These are phyloP conservation scores for Porodaedalea pini DNA, from an alignment of 1,284 basidiomycete genomes.

Conservation along the genomic window DNA sequence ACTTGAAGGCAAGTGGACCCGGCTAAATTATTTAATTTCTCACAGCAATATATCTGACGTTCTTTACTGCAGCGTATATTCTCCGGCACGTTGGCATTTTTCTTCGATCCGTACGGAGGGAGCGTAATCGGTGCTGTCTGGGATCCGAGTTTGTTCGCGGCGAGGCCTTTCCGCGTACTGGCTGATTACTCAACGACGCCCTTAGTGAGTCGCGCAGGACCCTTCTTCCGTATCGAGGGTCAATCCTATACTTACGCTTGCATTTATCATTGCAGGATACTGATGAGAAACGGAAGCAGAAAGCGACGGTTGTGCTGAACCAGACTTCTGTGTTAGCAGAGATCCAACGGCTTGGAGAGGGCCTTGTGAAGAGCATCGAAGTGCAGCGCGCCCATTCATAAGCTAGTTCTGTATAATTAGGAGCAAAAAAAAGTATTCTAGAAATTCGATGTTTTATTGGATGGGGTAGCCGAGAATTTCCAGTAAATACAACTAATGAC, in stretches of 20 bases:
- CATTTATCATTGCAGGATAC: conserved; percentile 22
- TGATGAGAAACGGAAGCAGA: conserved; percentile 46
- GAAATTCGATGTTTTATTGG: neutral
- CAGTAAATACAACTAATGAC: neutral
- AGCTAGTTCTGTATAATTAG: neutral
- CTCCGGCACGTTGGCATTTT: conserved; percentile 77
- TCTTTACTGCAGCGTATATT: conserved; percentile 73
- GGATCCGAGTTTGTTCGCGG: conserved; percentile 65
- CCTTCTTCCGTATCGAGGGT: conserved; percentile 15
- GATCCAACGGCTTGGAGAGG: conserved; percentile 74
- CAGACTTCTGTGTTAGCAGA: conserved; percentile 68
- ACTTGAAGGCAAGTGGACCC: conserved; percentile 63
- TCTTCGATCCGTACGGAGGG: conserved; percentile 85
- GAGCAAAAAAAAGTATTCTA: neutral
- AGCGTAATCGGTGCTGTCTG: conserved; percentile 79
- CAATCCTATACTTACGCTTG: no score
- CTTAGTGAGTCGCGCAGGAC: conserved; percentile 33
- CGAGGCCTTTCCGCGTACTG: conserved; percentile 75
- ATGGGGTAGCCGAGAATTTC: neutral
- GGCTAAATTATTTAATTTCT: no score
- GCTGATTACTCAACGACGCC: conserved; percentile 76
- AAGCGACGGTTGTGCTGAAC: conserved; percentile 71
- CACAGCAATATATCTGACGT: no score
- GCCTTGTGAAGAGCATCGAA: conserved; percentile 56
- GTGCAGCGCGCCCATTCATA: conserved; percentile 27